Percentiles rank a stretch among this genome's conserved stretches.
Evolutionary conservation across 2,329 filamentous ascomycete genomes (phyloP).

Genomic region (Beauveria australis): DNA sequence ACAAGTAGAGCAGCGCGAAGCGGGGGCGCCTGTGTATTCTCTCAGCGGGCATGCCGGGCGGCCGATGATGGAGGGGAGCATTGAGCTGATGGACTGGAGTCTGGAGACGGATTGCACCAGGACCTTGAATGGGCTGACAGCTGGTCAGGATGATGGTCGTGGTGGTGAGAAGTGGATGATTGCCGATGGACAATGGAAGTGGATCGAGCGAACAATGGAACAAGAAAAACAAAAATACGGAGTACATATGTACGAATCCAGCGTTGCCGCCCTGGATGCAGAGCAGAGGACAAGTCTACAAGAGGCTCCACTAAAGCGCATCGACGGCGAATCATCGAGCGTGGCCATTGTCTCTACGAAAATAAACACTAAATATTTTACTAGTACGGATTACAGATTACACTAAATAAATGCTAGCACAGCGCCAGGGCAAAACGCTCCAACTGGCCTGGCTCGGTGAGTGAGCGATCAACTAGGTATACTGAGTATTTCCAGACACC

Average conservation of each 20-base stretch:
- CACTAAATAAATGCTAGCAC: too few species aligned
- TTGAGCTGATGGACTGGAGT: background rate
- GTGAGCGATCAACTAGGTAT: background rate
- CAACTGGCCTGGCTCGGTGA: too few species aligned
- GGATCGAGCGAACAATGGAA: background rate
- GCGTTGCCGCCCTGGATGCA: too few species aligned
- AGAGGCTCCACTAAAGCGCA: background rate
- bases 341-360: background rate
- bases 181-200: background rate
- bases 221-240: background rate
- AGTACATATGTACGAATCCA: too few species aligned
- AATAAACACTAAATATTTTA: too few species aligned
- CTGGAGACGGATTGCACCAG: background rate
- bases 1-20: background rate
- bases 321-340: background rate
- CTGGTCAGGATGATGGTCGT: background rate
- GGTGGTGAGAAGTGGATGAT: background rate
- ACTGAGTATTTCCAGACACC: background rate
- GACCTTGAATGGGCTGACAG: background rate
- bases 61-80: background rate
- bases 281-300: background rate
- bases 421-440: background rate
- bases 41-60: slow-evolving; percentile 2
- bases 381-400: too few species aligned
- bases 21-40: background rate